Conservation (phyloP, 2,329 filamentous ascomycete species). For the Penicillium expansum region DNA sequence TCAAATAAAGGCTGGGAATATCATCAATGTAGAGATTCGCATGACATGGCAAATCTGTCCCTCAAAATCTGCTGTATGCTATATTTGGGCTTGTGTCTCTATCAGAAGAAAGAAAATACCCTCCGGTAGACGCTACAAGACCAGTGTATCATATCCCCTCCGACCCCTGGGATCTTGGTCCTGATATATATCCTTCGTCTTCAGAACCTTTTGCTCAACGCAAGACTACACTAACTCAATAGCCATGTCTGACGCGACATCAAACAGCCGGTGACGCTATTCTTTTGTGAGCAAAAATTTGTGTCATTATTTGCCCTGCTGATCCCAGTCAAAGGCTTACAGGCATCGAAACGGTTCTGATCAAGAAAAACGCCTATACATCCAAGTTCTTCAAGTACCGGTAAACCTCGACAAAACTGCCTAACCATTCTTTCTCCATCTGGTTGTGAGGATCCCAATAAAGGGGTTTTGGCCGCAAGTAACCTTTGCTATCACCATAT, state of each 20-base stretch:
- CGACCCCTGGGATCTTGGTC: background rate
- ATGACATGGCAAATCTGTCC: background rate
- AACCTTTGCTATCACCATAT: background rate
- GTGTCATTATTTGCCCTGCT: background rate
- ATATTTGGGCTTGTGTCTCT: background rate
- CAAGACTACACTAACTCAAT: background rate
- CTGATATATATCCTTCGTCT: background rate
- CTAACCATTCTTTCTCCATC: conserved; percentile 19
- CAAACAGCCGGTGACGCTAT: background rate
- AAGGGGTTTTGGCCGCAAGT: background rate
- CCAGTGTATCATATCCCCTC: too few species aligned
- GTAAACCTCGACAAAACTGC: conserved; percentile 15
- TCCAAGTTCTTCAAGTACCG: conserved; percentile 4
- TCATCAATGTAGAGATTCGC: background rate
- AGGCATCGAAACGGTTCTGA: background rate
- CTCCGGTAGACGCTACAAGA: too few species aligned
- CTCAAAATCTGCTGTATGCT: background rate
- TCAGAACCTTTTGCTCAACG: background rate
- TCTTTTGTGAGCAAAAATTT: background rate
- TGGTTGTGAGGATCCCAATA: conserved; percentile 14
- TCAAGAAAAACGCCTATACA: background rate
- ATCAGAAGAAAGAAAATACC: too few species aligned
- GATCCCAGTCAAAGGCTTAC: background rate
- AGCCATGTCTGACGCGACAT: background rate
- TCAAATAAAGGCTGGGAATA: background rate